phyloP scores from a whole-genome alignment of 202 grass and related monocot species.

The Carex sylvatica region DNA sequence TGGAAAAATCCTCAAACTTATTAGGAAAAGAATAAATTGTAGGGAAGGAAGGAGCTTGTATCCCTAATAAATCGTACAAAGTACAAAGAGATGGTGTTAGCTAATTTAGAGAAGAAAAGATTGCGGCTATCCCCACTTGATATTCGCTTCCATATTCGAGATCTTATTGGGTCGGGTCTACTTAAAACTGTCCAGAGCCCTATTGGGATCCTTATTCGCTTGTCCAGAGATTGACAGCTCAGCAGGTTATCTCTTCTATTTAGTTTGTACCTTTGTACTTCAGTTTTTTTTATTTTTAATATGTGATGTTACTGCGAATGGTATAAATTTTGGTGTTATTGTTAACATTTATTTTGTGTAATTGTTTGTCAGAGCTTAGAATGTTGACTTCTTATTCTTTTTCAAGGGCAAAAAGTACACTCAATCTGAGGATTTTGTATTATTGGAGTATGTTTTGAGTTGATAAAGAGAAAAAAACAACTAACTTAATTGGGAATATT shows the following conservation, averaged over 20 bases:
- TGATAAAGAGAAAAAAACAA: neutral
- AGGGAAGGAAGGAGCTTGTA: constrained; percentile 80
- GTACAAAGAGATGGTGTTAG: constrained; percentile 72
- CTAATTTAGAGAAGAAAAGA: constrained; percentile 63
- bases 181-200: constrained; percentile 66
- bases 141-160: constrained; percentile 61
- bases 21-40: constrained; percentile 10
- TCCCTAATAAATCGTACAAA: constrained; percentile 58
- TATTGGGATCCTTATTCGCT: constrained; percentile 61
- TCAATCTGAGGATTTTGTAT: constrained; percentile 10
- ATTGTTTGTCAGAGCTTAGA: neutral
- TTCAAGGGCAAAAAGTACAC: neutral
- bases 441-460: neutral
- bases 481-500: neutral
- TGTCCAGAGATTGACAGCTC: constrained; percentile 55
- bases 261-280: neutral
- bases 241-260: neutral
- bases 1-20: constrained; percentile 21
- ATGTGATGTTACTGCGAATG: neutral
- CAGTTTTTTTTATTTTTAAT: neutral
- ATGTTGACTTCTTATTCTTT: neutral
- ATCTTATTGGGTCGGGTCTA: constrained; percentile 77
- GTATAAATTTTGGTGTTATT: neutral
- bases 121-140: constrained; percentile 67
- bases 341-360: neutral